Percentiles rank a stretch among this genome's conserved stretches.
These are phyloP conservation scores for Trichoderma oligosporum DNA, from an alignment of 2,329 filamentous ascomycete genomes.

Conservation along the genomic window DNA sequence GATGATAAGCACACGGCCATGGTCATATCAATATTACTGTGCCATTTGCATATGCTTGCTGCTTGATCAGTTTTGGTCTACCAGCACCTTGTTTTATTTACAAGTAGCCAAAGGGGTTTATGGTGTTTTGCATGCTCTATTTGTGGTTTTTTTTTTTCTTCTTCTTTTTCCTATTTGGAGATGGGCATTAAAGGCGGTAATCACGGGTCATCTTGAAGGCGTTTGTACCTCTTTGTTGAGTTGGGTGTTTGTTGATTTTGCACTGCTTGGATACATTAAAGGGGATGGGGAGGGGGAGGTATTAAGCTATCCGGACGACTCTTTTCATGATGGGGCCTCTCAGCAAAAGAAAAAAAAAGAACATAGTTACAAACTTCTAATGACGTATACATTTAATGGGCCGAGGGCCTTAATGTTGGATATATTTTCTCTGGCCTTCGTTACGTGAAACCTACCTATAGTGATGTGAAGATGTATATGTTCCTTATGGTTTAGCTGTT, in stretches of 20 bases:
- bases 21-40: too few relatives aligned
- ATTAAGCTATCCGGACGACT: slow-evolving; percentile 16
- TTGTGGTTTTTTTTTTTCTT: not conserved
- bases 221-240: slow-evolving; percentile 2
- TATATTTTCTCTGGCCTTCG: not conserved
- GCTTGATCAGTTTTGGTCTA: not conserved
- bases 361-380: slow-evolving; percentile 19
- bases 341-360: slow-evolving; percentile 15
- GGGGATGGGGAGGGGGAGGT: not conserved
- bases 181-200: slow-evolving; percentile 5
- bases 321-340: slow-evolving; percentile 17
- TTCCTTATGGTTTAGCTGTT: not conserved
- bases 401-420: slow-evolving; percentile 6
- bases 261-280: slow-evolving; percentile 15
- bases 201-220: slow-evolving; percentile 15
- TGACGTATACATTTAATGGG: slow-evolving; percentile 20
- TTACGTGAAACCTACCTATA: not conserved
- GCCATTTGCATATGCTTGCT: not conserved
- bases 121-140: not conserved
- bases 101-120: not conserved
- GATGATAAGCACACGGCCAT: not conserved
- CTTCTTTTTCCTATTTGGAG: slow-evolving; percentile 5
- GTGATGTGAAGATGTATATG: not conserved
- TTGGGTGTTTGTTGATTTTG: slow-evolving; percentile 5
- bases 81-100: not conserved